Evolutionary conservation across 768 basidiomycete genomes (phyloP), one percentile per base, ranked within the genome.

Genomic region (Russula vinacea): DNA sequence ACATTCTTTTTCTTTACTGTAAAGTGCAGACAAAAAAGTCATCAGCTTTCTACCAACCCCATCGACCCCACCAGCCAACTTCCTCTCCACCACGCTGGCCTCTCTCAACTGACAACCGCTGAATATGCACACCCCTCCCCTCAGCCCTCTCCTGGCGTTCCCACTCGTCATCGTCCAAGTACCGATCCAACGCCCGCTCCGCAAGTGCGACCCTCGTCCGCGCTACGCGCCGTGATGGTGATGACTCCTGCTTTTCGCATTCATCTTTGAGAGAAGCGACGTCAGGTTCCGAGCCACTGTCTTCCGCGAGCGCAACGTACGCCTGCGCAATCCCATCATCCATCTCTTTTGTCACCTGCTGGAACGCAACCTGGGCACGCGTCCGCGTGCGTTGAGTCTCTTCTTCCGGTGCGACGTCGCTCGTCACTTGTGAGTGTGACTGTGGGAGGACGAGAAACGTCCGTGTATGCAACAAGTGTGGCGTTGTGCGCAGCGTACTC

Each of bases 391-490:
- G 76, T 68, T 76, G 75, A 22, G 74, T 78, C 66, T 81, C 78
- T 35, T 76, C 73, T 50, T 75, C 76, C n/a, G 72, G 69, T 45
- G 77, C 75, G 45, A 74, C 50, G 70, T 0, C 70, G 71, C 8
- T 69, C 50, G n/a, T 71, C 67, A 29, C 29, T 16, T 69, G 74
- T 58, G 72, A 65, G 39, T 32, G 69, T 22, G 63, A 77, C 2
- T 79, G 75, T 1, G 87, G 87, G 11, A 90, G 76, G 17, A 77
- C 71, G 62, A 91, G 73, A 65, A 76, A 81, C 1, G 78, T 75
- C 6, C 88, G 83, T 1, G 89, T 90, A 72, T 90, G 88, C 17
- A 91, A 76, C 9, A 91, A 76, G 70, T 90, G 87, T 7, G 90
- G 89, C 0, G 84, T 90, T 0, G 86, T 89, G 62, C 77, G 82